Conservation (phyloP, 352 stramenopile species). For the Blastocystis sp. region DNA sequence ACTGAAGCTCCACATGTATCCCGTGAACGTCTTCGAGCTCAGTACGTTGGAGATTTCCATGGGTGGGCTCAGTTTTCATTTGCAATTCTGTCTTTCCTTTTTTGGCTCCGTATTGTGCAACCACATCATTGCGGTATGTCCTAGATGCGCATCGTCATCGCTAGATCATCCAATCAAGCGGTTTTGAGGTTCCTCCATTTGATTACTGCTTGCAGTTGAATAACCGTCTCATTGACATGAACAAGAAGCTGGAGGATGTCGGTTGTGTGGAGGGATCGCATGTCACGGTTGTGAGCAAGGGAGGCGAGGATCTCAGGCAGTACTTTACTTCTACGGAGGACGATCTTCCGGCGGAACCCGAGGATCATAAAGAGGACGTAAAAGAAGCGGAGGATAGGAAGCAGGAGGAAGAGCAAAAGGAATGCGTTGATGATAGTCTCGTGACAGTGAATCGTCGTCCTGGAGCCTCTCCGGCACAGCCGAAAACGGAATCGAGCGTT, state of each 20-base stretch:
- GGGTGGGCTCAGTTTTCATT: conserved; percentile 23
- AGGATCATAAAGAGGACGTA: not conserved
- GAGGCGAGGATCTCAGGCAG: conserved; percentile 1
- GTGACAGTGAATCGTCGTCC: conserved; percentile 14
- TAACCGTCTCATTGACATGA: conserved; percentile 34
- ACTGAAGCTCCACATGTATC: conserved; percentile 22
- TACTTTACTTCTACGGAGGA: not conserved
- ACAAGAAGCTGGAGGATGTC: conserved; percentile 48
- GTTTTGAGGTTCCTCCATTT: conserved; percentile 36
- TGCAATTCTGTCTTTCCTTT: conserved; percentile 41
- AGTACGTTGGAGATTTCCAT: conserved; percentile 33
- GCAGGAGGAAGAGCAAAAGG: not conserved
- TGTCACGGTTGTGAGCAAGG: not conserved
- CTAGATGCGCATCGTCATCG: not conserved
- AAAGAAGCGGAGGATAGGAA: not conserved
- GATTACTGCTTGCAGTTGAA: conserved; percentile 61
- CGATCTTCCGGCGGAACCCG: not conserved
- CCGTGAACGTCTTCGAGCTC: conserved; percentile 16
- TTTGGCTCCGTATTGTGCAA: not conserved
- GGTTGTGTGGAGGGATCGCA: conserved; percentile 25
- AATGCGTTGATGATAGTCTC: not conserved
- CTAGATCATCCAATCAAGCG: not conserved
- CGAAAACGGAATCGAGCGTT: not conserved
- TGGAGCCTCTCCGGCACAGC: not conserved
- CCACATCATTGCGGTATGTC: conserved; percentile 17